phyloP scores from a whole-genome alignment of 2,329 filamentous ascomycete species.

The Beauveria sp. region DNA sequence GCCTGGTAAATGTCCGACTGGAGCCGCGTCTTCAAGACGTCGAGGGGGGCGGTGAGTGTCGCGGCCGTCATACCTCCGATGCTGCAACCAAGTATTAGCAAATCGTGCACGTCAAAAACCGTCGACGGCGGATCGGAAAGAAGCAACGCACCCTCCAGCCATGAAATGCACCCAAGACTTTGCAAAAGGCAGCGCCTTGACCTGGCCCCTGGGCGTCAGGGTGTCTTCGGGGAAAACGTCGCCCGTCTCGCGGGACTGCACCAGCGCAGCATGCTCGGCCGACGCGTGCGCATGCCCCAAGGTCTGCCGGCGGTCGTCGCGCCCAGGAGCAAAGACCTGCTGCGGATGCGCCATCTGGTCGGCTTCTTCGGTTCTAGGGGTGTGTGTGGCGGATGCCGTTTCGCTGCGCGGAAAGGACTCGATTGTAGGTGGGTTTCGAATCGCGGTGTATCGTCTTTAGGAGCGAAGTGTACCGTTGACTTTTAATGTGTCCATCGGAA shows the following conservation, averaged over 20 bases:
- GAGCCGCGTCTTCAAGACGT: constrained; percentile 86
- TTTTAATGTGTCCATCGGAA: not conserved
- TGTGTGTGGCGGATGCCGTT: not conserved
- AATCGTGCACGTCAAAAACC: not conserved
- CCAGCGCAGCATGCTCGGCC: constrained; percentile 32
- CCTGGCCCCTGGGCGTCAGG: constrained; percentile 20
- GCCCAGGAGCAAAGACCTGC: constrained; percentile 21
- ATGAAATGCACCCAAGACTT: constrained; percentile 91
- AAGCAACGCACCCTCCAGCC: constrained; percentile 67
- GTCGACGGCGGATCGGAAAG: not conserved
- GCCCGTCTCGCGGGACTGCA: constrained; percentile 56
- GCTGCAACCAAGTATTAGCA: constrained; percentile 35
- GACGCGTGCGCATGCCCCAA: constrained; percentile 23
- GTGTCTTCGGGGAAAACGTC: constrained; percentile 41
- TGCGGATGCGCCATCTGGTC: constrained; percentile 27
- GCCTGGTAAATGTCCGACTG: constrained; percentile 93
- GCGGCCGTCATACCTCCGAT: constrained; percentile 86
- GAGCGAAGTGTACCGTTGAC: too few relatives aligned
- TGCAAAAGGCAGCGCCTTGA: constrained; percentile 43
- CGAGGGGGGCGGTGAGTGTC: constrained; percentile 86
- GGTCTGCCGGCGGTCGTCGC: constrained; percentile 21
- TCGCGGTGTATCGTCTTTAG: not conserved
- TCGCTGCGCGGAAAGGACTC: not conserved
- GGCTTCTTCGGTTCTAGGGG: not conserved
- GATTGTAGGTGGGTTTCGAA: not conserved